Base-by-base conservation (phyloP, 73 alveolate genomes). In the Urostyla sp. region DNA sequence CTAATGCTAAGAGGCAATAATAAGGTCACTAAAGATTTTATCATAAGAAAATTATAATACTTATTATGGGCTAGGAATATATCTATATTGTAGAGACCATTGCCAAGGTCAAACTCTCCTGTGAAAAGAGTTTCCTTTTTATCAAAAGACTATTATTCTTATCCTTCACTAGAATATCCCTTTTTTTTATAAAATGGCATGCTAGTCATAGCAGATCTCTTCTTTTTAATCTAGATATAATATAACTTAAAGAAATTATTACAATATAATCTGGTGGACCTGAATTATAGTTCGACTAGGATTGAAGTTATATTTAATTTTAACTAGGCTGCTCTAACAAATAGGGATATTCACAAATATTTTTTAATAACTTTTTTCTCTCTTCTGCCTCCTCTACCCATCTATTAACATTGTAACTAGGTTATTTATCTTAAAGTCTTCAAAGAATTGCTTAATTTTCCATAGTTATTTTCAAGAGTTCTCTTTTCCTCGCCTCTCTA, bases 381-480 rank as follows among this genome's bases (percentile, higher is more conserved):
- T 73, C 86, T 8, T 73, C 3, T 59, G 51, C 75, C 36, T 78
- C 89, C 38, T 63, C 75, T 57, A 75, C 88, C 92, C 92, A 84
- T 46, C 72, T 50, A 37, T 63, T 56, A 24, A 84, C 92, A 61
- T 84, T 72, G 36, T 84, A 84, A 52, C 75, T 84, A 28, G 92
- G 72, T 51, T 38, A 18, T 35, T 84, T 84, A 31, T 84, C 88
- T 40, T 84, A 72, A 24, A 84, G 73, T 40, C 92, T 31, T 45
- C 88, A 75, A 7, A 84, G 56, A 45, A 84, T 56, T 23, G 87
- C 87, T 48, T 84, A 67, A 37, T 84, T 84, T 49, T 84, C 92
- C 63, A 74, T 36, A 0, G 88, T 84, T 34, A 84, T 84, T 49
- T 75, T 84, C 21, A 74, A 30, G 27, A 84, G 61, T 37, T 84